phyloP scores from a whole-genome alignment of 2,329 filamentous ascomycete species.

The Paecilomyces fulvus region DNA sequence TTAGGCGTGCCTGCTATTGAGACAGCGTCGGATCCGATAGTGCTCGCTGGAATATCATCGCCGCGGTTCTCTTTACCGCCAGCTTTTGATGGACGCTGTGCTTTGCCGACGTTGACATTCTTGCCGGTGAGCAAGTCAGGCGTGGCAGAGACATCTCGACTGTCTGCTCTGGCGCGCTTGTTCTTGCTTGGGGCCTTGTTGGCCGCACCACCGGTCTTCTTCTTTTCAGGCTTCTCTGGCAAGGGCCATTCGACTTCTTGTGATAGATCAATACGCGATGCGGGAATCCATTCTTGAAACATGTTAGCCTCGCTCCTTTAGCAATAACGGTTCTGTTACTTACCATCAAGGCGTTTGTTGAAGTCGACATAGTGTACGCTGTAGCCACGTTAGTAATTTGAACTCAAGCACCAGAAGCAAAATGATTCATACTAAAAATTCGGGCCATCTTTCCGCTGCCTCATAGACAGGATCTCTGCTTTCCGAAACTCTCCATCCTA shows the following conservation, averaged over 20 bases:
- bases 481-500: slow-evolving; percentile 76
- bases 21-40: slow-evolving; percentile 26
- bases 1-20: slow-evolving; percentile 34
- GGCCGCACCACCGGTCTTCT: slow-evolving; percentile 55
- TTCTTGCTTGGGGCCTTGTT: slow-evolving; percentile 51
- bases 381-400: slow-evolving; percentile 10
- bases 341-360: slow-evolving; percentile 70
- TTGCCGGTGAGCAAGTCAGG: slow-evolving; percentile 43
- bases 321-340: background rate
- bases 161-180: slow-evolving; percentile 43
- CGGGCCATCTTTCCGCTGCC: slow-evolving; percentile 76
- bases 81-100: slow-evolving; percentile 45
- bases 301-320: slow-evolving; percentile 25
- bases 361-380: slow-evolving; percentile 94
- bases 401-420: background rate
- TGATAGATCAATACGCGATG: slow-evolving; percentile 71
- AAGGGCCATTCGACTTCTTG: slow-evolving; percentile 95
- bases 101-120: slow-evolving; percentile 39
- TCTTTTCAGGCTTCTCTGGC: slow-evolving; percentile 81
- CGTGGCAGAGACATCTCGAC: slow-evolving; percentile 49
- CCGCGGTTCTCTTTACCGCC: slow-evolving; percentile 55
- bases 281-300: slow-evolving; percentile 76
- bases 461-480: slow-evolving; percentile 93
- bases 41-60: slow-evolving; percentile 28
- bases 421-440: slow-evolving; percentile 61